Conservation (phyloP, 352 stramenopile genomes). For the Phytophthora pinifolia region DNA sequence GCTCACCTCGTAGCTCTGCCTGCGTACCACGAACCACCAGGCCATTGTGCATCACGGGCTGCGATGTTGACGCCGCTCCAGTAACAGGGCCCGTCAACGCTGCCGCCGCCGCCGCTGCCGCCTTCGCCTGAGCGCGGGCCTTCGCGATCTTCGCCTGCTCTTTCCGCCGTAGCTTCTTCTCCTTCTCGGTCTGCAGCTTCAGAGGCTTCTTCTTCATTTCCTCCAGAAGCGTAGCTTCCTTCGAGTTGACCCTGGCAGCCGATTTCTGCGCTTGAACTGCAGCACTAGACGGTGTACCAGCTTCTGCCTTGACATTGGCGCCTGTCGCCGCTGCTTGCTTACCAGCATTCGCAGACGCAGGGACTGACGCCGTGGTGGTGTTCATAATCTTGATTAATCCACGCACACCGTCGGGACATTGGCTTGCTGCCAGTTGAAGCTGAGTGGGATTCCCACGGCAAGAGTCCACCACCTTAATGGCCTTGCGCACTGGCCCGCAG, state of each 20-base stretch:
- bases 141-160: slow-evolving; percentile 83
- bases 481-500: slow-evolving; percentile 82
- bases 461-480: slow-evolving; percentile 88
- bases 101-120: slow-evolving; percentile 37
- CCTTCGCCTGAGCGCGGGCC: slow-evolving; percentile 71
- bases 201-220: slow-evolving; percentile 77
- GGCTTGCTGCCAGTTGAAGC: slow-evolving; percentile 65
- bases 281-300: slow-evolving; percentile 5
- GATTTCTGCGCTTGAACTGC: slow-evolving; percentile 2
- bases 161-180: slow-evolving; percentile 85
- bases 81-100: slow-evolving; percentile 18
- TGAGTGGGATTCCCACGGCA: slow-evolving; percentile 74
- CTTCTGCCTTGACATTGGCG: slow-evolving; percentile 21
- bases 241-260: slow-evolving; percentile 2
- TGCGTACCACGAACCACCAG: slow-evolving; percentile 75
- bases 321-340: slow-evolving; percentile 31
- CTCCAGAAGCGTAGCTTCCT: slow-evolving; percentile 24
- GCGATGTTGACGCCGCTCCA: background rate
- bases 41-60: slow-evolving; percentile 49
- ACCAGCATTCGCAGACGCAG: slow-evolving; percentile 10
- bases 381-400: slow-evolving; percentile 91
- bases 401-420: slow-evolving; percentile 75
- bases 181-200: slow-evolving; percentile 83
- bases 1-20: slow-evolving; percentile 53
- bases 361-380: slow-evolving; percentile 42